Evolutionary conservation across 2,329 filamentous ascomycete genomes (phyloP).

Genomic region (Fusarium sororula): DNA sequence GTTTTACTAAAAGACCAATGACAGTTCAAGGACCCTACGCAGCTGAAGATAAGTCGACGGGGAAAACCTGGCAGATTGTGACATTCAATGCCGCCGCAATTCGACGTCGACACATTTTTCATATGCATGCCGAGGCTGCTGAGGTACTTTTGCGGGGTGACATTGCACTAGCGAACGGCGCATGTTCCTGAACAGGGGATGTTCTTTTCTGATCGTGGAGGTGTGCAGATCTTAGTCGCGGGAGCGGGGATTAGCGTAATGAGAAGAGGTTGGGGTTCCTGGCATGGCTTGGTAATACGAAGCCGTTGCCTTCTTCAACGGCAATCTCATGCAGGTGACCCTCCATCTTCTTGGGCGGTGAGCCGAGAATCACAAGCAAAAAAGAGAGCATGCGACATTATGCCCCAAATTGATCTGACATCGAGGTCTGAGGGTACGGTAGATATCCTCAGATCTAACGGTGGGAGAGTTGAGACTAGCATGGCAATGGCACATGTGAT

Average conservation of each 20-base stretch:
- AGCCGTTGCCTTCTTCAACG: not conserved
- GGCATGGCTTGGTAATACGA: slow-evolving; percentile 8
- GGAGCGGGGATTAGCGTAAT: slow-evolving; percentile 6
- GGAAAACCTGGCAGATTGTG: not conserved
- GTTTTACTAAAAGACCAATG: not conserved
- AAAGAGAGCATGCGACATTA: not conserved
- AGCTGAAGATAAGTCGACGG: not conserved
- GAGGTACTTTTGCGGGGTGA: slow-evolving; percentile 26
- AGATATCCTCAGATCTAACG: not conserved
- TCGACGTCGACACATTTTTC: slow-evolving; percentile 32
- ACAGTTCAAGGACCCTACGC: not conserved
- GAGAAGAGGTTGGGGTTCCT: not conserved
- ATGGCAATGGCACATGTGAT: not conserved
- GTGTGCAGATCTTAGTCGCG: slow-evolving; percentile 19
- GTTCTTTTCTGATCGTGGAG: slow-evolving; percentile 9
- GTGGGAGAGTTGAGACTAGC: not conserved
- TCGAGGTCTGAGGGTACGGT: not conserved
- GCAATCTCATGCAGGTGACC: not conserved
- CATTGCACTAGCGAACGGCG: slow-evolving; percentile 12
- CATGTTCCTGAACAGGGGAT: slow-evolving; percentile 28
- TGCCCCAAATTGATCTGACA: not conserved
- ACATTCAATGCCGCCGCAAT: slow-evolving; percentile 6
- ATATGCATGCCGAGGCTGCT: slow-evolving; percentile 43
- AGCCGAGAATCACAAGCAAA: slow-evolving; percentile 10
- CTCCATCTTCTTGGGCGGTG: not conserved